Conservation (phyloP, 331 rosid species). For the Quercus tomentella region DNA sequence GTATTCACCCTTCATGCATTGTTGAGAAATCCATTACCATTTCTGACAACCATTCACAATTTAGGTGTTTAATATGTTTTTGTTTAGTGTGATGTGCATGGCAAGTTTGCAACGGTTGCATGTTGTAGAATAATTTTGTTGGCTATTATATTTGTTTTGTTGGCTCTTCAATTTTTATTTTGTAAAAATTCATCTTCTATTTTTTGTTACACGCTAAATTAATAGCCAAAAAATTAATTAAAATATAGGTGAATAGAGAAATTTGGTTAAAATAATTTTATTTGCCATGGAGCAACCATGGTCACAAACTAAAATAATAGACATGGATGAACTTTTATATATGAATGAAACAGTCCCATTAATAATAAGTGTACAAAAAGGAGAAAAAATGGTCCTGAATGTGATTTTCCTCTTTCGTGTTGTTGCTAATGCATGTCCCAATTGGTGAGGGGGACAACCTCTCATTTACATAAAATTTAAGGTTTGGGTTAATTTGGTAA, state of each 20-base stretch:
- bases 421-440: neutral
- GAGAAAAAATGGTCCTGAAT: neutral
- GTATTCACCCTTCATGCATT: slow-evolving; percentile 25
- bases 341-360: too few species aligned
- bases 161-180: too few species aligned
- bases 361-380: neutral
- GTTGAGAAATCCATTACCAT: slow-evolving; percentile 33
- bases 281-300: slow-evolving; percentile 15
- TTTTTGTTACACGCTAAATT: too few species aligned
- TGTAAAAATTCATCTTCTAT: neutral
- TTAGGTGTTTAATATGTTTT: slow-evolving; percentile 41
- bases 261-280: neutral
- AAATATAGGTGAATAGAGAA: too few species aligned
- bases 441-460: neutral
- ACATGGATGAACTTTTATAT: slow-evolving; percentile 11
- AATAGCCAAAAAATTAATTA: too few species aligned
- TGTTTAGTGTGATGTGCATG: slow-evolving; percentile 15
- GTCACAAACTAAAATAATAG: slow-evolving; percentile 11
- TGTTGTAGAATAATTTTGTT: neutral
- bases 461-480: neutral
- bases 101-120: slow-evolving; percentile 4
- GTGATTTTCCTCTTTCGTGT: slow-evolving; percentile 12
- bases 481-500: neutral
- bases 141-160: too few species aligned
- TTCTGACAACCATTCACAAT: slow-evolving; percentile 33